Percentiles rank a stretch among this genome's conserved stretches.
phyloP scores from a whole-genome alignment of 495 filamentous ascomycete species.

The Staphylotrichum tortipilum region DNA sequence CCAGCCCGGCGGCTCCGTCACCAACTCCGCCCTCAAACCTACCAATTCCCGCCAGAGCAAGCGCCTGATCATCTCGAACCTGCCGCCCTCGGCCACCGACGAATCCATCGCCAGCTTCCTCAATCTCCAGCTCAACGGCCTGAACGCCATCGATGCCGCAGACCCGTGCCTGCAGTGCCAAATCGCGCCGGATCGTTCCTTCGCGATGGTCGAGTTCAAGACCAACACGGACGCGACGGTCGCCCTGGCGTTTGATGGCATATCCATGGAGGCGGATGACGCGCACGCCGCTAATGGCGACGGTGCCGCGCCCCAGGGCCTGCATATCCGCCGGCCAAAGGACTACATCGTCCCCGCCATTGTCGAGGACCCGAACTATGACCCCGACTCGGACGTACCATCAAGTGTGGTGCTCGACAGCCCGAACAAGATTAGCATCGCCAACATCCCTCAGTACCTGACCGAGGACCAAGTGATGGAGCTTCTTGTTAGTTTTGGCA shows the following conservation, averaged over 20 bases:
- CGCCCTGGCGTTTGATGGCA: conserved; percentile 81
- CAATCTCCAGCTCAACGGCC: conserved; percentile 88
- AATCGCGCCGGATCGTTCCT: conserved; percentile 64
- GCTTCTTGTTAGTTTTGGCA: conserved; percentile 80
- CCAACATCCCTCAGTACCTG: conserved; percentile 79
- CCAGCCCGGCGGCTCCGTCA: conserved; percentile 63
- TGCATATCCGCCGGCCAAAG: conserved; percentile 83
- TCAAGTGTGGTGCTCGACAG: conserved; percentile 80
- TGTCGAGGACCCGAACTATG: conserved; percentile 64
- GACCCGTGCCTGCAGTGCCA: conserved; percentile 86
- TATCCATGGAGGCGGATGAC: conserved; percentile 71
- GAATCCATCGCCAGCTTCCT: conserved; percentile 76
- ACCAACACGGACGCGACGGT: conserved; percentile 79
- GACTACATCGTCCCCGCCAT: conserved; percentile 92
- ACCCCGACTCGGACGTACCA: conserved; percentile 59
- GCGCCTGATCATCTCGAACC: conserved; percentile 76
- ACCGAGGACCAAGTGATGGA: conserved; percentile 86
- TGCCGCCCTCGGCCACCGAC: conserved; percentile 60
- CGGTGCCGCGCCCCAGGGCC: conserved; percentile 45
- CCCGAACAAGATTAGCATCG: conserved; percentile 87
- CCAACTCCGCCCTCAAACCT: conserved; percentile 74
- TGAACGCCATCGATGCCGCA: conserved; percentile 75
- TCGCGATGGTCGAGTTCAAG: conserved; percentile 89
- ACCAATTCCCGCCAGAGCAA: conserved; percentile 89
- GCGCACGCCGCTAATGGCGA: conserved; percentile 46